Evolutionary conservation across 345 rosid species (phyloP), one percentile per base, ranked within the genome.

Genomic region (Salix udensis): DNA sequence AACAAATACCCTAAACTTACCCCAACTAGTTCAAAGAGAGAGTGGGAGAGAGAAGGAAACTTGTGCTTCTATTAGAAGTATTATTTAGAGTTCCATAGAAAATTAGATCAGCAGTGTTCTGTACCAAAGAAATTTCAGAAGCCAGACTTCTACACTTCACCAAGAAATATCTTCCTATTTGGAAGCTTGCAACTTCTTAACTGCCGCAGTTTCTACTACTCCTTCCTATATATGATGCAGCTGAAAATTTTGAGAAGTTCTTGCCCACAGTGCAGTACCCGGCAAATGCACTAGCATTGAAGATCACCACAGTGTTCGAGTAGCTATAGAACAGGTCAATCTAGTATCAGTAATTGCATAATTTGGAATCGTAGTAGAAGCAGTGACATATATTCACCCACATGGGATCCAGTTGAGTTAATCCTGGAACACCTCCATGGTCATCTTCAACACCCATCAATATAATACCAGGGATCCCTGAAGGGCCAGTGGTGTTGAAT

Each of bases 371-470:
- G 64, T 30, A 46, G 21, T 21, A 68, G 28, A 23, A 36, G 62
- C 3, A 61, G 16, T 31, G 2, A 37, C 53, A 34, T 60, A 26
- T 58, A 37, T 75, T 24, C 48, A 84, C 98, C 67, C 82, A 93
- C 97, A 70, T 66, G 34, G 91, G 86, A 86, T 96, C 98, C 72
- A 91, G 84, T 79, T 87, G 92, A 73, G 93, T 80, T 78, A 91
- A 72, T 72, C 91, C 91, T 2, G 90, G 87, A 68, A 78, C 73
- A 76, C 88, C 93, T 80, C 84, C 81, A 52, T 79, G 81, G 61
- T 94, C 94, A 86, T 91, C 98, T 86, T 96, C 97, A 81, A 96
- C 86, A 86, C 94, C 89, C 93, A 93, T 90, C 78, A 85, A 93
- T 60, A 93, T 89, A 76, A 91, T 86, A 34, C 98, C 99, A 12